These are phyloP conservation scores for Selaginella moellendorffii DNA, from an alignment of 75 land plant genomes.

Conservation along the genomic window DNA sequence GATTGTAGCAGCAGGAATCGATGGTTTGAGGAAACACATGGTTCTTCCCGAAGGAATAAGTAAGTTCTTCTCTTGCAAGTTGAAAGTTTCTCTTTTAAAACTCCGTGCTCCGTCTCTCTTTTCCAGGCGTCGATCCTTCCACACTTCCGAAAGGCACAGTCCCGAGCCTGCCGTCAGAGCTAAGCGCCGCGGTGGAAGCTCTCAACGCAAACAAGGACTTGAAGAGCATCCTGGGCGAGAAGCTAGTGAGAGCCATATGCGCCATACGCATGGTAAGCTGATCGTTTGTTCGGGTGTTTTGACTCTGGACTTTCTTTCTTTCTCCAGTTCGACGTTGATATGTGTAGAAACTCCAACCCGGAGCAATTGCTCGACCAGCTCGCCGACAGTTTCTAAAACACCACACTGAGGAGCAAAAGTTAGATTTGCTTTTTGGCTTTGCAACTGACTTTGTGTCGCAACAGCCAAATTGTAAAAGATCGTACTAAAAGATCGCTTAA, in stretches of 20 bases:
- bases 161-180: slow-evolving; percentile 43
- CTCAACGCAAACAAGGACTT: slow-evolving; percentile 41
- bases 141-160: slow-evolving; percentile 22
- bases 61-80: slow-evolving; percentile 18
- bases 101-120: background rate
- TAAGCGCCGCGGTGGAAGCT: slow-evolving; percentile 54
- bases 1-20: slow-evolving; percentile 78
- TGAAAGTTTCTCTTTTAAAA: too few species aligned
- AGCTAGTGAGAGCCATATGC: slow-evolving; percentile 36
- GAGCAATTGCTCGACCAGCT: too few species aligned
- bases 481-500: too few species aligned
- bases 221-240: slow-evolving; percentile 47
- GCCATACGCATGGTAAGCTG: slow-evolving; percentile 38
- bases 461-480: too few species aligned
- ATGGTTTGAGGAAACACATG: slow-evolving; percentile 62
- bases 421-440: too few species aligned
- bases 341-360: too few species aligned
- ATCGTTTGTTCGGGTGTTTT: background rate
- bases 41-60: slow-evolving; percentile 70
- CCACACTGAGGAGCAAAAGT: too few species aligned
- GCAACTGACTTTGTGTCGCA: too few species aligned
- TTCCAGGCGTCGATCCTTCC: slow-evolving; percentile 48
- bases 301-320: too few species aligned
- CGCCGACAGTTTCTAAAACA: too few species aligned
- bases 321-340: too few species aligned